These are phyloP conservation scores for Globisporangium yorkense DNA, from an alignment of 352 stramenopile species.

Conservation along the genomic window DNA sequence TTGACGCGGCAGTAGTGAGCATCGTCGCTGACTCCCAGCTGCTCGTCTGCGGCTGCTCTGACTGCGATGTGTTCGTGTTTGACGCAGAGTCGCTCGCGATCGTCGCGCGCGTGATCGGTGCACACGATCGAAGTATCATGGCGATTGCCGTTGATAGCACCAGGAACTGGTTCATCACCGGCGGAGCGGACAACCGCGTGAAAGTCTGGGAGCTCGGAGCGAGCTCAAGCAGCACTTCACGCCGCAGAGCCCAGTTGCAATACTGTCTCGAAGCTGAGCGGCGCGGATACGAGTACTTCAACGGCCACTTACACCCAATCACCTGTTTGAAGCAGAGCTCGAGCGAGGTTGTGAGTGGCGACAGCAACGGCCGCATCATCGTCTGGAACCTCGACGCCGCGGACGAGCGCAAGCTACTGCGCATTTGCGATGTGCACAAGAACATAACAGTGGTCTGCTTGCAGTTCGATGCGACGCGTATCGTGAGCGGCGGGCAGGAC, in stretches of 20 bases:
- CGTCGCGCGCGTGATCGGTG: constrained; percentile 44
- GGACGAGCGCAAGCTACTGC: constrained; percentile 40
- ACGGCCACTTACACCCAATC: constrained; percentile 48
- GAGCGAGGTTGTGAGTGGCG: constrained; percentile 72
- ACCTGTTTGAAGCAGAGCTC: constrained; percentile 49
- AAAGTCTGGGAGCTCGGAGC: constrained; percentile 57
- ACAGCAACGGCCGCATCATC: constrained; percentile 48
- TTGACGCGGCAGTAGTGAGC: constrained; percentile 70
- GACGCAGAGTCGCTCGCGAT: constrained; percentile 32
- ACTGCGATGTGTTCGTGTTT: constrained; percentile 73
- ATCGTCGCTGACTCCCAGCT: constrained; percentile 47
- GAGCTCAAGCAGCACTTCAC: constrained; percentile 14
- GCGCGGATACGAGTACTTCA: constrained; percentile 33
- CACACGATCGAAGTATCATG: constrained; percentile 46
- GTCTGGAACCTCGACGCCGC: constrained; percentile 69
- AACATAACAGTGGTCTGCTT: constrained; percentile 49
- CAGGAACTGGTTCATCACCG: constrained; percentile 41
- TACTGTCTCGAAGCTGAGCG: constrained; percentile 36
- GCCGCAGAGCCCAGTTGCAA: constrained; percentile 26
- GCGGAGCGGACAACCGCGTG: constrained; percentile 47
- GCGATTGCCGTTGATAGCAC: constrained; percentile 40
- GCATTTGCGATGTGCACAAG: constrained; percentile 51
- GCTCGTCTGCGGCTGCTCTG: constrained; percentile 52
- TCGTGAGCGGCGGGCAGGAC: constrained; percentile 49
- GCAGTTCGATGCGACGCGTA: constrained; percentile 71